Evolutionary conservation across 164 flowering plant species (phyloP), one percentile per base, ranked within the genome.

Genomic region (Pachysandra terminalis): DNA sequence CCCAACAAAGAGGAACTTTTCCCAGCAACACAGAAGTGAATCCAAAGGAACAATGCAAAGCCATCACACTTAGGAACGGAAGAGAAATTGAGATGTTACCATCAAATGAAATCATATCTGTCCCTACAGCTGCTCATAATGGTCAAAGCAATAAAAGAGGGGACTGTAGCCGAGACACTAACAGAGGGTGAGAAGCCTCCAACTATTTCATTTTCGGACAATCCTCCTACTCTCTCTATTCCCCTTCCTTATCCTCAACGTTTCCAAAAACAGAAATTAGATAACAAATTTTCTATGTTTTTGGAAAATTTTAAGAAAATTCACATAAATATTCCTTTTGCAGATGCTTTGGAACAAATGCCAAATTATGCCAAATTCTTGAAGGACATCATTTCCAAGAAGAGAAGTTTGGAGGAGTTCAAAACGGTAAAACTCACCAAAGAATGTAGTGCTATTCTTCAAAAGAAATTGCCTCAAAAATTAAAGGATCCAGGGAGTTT

Each of bases 401-500:
- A 48, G 48, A 59, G 65, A 22, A 68, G 32, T 6, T 19, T 48
- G 8, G 35, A 19, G n/a, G 64, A 59, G 16, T 24, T 23, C 15
- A 13, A 45, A 12, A 45, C 17, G 10, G 51, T 45, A 5, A 45
- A 45, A 13, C 15, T 45, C 2, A 13, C 40, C 16, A 16, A 56
- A 19, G 70, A 61, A 24, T 60, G 45, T 12, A 59, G 23, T 32
- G 65, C 51, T 0, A 52, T 66, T 15, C 22, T 48, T 0, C 48
- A 48, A 51, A 66, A 32, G 25, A 66, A 72, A 4, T 19, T 58
- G 10, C 75, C 66, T n/a, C 70, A 0, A 0, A 72, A 58, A 41
- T 24, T 45, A 19, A 72, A 65, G 59, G 70, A 72, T 52, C 75
- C 49, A 3, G 75, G 64, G 6, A 59, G 65, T 23, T 66, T 59